These are phyloP conservation scores for Sordariomycetes sp. DNA, from an alignment of 2,329 filamentous ascomycete genomes.

Conservation along the genomic window DNA sequence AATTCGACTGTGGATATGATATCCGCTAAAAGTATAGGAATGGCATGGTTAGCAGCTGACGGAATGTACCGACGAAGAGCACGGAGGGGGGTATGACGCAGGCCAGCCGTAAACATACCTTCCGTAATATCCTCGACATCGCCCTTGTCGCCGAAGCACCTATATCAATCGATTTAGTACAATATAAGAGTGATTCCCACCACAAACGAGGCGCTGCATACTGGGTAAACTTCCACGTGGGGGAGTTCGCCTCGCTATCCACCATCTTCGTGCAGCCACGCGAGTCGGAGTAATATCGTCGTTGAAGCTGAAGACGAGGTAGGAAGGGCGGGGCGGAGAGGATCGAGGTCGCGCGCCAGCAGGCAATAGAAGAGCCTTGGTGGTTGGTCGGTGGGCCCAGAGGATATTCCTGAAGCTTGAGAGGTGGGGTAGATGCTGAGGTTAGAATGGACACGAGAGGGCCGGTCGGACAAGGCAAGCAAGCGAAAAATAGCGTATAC, in stretches of 20 bases:
- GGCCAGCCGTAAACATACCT: slow-evolving; percentile 41
- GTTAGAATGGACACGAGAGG: neutral
- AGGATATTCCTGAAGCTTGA: neutral
- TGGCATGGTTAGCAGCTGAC: neutral
- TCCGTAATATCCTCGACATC: slow-evolving; percentile 99
- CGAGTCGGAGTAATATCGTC: slow-evolving; percentile 10
- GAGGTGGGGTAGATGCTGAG: neutral
- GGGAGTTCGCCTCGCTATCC: slow-evolving; percentile 86
- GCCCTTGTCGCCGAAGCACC: slow-evolving; percentile 98
- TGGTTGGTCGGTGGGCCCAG: neutral
- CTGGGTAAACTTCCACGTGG: slow-evolving; percentile 99
- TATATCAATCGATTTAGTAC: slow-evolving; percentile 24
- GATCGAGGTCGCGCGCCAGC: neutral
- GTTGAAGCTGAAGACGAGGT: slow-evolving; percentile 8
- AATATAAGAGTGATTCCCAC: slow-evolving; percentile 5
- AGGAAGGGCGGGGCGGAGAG: slow-evolving; percentile 6
- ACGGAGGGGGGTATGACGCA: neutral
- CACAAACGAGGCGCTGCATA: slow-evolving; percentile 38
- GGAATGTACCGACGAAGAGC: neutral
- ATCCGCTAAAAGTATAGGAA: slow-evolving; percentile 47
- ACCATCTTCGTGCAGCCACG: slow-evolving; percentile 62
- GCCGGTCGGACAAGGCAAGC: too few species aligned
- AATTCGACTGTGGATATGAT: slow-evolving; percentile 90
- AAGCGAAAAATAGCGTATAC: too few species aligned
- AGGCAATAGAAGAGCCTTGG: neutral